Percentiles rank a stretch among this genome's conserved stretches.
phyloP scores from a whole-genome alignment of 202 grass and related monocot genomes.

The Zizania palustris region DNA sequence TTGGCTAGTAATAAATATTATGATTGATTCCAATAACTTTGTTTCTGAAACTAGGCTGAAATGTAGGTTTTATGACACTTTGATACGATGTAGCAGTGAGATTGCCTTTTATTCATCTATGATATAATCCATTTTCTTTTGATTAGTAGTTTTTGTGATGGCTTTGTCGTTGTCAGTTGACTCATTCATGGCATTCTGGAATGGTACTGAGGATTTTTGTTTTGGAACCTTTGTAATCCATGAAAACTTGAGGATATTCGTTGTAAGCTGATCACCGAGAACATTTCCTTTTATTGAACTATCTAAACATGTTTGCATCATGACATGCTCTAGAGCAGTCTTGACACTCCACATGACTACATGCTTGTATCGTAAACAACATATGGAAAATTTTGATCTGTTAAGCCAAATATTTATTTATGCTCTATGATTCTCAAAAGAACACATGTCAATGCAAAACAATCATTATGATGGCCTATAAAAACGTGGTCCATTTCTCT shows the following conservation, averaged over 20 bases:
- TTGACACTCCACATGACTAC: background rate
- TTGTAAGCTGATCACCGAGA: slow-evolving; percentile 15
- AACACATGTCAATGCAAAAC: background rate
- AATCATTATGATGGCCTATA: background rate
- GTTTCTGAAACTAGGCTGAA: slow-evolving; percentile 16
- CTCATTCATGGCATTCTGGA: background rate
- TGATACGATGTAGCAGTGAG: background rate
- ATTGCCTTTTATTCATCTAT: slow-evolving; percentile 10
- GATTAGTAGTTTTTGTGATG: background rate
- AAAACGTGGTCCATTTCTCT: background rate
- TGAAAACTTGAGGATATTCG: slow-evolving; percentile 15
- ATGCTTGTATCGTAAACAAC: background rate
- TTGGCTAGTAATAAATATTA: slow-evolving; percentile 19
- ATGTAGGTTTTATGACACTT: slow-evolving; percentile 11
- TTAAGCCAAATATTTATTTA: background rate
- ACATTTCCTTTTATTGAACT: background rate
- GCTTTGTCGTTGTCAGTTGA: slow-evolving; percentile 20
- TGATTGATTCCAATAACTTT: background rate
- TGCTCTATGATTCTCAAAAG: background rate
- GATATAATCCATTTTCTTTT: slow-evolving; percentile 26
- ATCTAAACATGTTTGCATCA: background rate
- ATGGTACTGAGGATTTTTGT: background rate
- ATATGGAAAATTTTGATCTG: background rate
- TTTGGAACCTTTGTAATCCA: background rate
- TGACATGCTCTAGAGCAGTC: background rate